Evolutionary conservation across 1,284 basidiomycete species (phyloP), one percentile per base, ranked within the genome.

Genomic region (Boletus austroedulis): DNA sequence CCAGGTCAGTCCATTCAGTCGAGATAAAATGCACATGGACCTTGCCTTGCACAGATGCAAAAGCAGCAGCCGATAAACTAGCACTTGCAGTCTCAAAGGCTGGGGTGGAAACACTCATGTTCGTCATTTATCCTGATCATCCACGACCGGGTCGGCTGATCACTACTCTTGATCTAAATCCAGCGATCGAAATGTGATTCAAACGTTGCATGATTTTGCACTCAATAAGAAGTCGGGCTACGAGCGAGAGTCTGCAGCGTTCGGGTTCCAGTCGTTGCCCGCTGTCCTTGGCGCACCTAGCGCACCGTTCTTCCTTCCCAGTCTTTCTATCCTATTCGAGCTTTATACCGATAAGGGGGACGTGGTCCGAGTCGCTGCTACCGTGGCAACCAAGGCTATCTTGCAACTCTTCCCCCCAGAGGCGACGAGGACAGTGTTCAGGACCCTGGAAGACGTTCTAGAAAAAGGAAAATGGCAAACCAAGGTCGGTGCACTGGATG

Each of bases 291-390:
- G 92, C 17, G 79, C 89, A 41, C 84, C 95, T 36, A 78, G 81
- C 51, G 93, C 88, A 58, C 94, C 94, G n/a, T 80, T 94, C 62
- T 81, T 98, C 34, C 79, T 98, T 21, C 81, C 88, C 6, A 87
- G 89, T 24, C 84, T 99, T 50, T 83, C 92, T 14, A 73, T 85
- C 53, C 76, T 98, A 47, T 89, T 94, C 70, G 92, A 94, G 63
- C 80, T 95, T 48, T 89, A 92, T 73, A 90, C 93, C 81, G 96
- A 99, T 76, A 98, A 98, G 76, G 94, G 94, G 60, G 92, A 96
- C 62, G 92, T 95, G 43, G 94, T 98, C 56, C 86, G 93, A 61
- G 77, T 80, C 50, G 94, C 94, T 24, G 92, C 95, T 23, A 80
- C 86, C 36, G 74, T 85, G 15, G 94, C 96, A n/a, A 84, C 90